Base-by-base conservation (phyloP, 306 rosid species). In the Gleditsia sinensis region DNA sequence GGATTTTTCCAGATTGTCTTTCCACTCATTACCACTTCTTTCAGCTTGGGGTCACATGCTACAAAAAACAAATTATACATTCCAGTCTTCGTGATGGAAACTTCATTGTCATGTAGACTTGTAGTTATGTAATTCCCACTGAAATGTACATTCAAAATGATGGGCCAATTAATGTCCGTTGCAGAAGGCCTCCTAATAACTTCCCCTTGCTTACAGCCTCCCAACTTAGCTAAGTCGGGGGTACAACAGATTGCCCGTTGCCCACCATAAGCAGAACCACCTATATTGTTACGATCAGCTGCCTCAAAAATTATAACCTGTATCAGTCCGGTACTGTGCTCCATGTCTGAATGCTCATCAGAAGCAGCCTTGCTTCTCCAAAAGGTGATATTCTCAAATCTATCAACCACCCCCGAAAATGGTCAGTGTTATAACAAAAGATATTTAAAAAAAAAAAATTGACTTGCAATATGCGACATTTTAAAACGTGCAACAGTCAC, bases 231-330 rank as follows among this genome's bases (percentile, higher is more conserved):
- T 72, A 91, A 92, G 84, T 94, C 98, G 59, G 92, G 71, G 21
- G 97, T 91, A 81, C 98, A 94, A 74, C 98, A 94, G 77, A 94
- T 87, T 50, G 95, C 90, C 36, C 98, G 83, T 61, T 94, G 97
- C 45, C 98, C 98, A 43, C 98, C 98, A 80, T 94, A 94, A 76
- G 94, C 97, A 57, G 98, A 94, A 46, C 98, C 98, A 27, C 98
- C 98, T 5, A 94, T 94, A 68, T 88, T 85, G 71, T 94, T 82
- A 7, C 98, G 96, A 78, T 94, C 98, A 30, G 93, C 93, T 42
- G 96, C 86, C 88, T 94, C 98, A 71, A 94, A 94, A 81, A 94
- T 84, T 68, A 91, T 82, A 43, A 86, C 75, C 76, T 94, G 92
- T 66, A 91, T 33, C 80, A 93, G 80, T 37, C 88, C 94, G 0